Evolutionary conservation across 2,329 filamentous ascomycete species (phyloP).

Genomic region (Bipolaris victoriae): DNA sequence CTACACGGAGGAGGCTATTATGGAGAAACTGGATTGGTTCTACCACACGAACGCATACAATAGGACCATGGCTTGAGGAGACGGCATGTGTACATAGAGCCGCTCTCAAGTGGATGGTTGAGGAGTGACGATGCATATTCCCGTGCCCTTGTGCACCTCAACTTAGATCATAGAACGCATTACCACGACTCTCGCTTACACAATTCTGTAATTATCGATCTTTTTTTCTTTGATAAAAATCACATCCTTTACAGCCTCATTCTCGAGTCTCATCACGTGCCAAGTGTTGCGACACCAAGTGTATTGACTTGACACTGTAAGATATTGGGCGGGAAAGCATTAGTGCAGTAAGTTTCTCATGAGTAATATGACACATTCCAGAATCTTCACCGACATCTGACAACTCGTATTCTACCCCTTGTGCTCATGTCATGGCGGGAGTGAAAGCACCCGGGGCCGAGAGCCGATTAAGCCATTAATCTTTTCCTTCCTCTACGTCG

Average conservation of each 20-base stretch:
- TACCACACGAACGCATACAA: conserved; percentile 42
- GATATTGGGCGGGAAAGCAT: conserved; percentile 32
- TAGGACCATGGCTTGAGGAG: conserved; percentile 8
- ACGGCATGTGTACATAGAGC: not conserved
- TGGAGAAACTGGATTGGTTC: conserved; percentile 40
- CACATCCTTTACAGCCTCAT: not conserved
- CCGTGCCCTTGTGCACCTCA: not conserved
- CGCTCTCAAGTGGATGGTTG: not conserved
- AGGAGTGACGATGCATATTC: not conserved
- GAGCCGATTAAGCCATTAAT: not conserved
- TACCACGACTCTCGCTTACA: not conserved
- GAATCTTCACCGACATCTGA: not conserved
- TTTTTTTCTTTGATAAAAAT: not conserved
- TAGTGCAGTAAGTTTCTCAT: conserved; percentile 17
- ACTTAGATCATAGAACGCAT: not conserved
- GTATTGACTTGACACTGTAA: conserved; percentile 11
- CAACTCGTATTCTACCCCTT: not conserved
- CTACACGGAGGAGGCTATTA: conserved; percentile 35
- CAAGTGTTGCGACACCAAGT: conserved; percentile 14
- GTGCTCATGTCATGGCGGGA: not conserved
- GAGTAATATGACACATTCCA: not conserved
- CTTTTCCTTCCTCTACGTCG: not conserved
- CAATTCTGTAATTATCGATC: not conserved
- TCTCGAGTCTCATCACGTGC: not conserved
- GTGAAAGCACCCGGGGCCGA: not conserved